These are phyloP conservation scores for Spencermartinsiella ligniputridi DNA, from an alignment of 1,139 yeast species.

Conservation along the genomic window DNA sequence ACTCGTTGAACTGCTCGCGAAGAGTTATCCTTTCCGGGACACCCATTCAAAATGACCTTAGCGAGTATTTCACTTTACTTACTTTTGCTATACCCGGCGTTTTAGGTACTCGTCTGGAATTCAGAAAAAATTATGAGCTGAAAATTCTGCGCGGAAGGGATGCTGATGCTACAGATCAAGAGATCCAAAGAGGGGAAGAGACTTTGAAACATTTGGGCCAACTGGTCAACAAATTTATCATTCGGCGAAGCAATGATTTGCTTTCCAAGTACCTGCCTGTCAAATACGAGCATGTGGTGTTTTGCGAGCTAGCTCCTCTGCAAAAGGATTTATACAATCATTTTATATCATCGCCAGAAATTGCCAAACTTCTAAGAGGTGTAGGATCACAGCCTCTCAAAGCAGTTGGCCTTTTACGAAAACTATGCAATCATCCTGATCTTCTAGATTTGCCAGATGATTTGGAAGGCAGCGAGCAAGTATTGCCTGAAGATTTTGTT, in stretches of 20 bases:
- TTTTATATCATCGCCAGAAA: conserved; percentile 78
- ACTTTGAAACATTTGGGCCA: conserved; percentile 68
- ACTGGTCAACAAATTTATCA: conserved; percentile 83
- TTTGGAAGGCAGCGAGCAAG: conserved; percentile 58
- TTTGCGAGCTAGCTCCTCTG: conserved; percentile 76
- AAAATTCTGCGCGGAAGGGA: conserved; percentile 83
- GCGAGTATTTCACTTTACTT: conserved; percentile 87
- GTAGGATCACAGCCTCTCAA: conserved; percentile 78
- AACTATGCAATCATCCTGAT: conserved; percentile 92
- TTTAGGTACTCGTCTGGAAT: conserved; percentile 78
- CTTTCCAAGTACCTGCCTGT: conserved; percentile 90
- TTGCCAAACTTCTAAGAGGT: conserved; percentile 64
- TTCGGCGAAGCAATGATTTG: conserved; percentile 92
- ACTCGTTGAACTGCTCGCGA: conserved; percentile 75
- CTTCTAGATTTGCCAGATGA: conserved; percentile 72
- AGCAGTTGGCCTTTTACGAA: conserved; percentile 84
- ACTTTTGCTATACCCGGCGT: conserved; percentile 95
- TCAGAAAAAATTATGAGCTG: conserved; percentile 77
- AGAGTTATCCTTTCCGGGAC: conserved; percentile 95
- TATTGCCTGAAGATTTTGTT: conserved; percentile 73
- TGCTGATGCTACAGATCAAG: conserved; percentile 82
- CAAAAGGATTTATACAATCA: conserved; percentile 68
- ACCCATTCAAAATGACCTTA: conserved; percentile 93
- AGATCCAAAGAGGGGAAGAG: conserved; percentile 63
- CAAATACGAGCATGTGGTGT: conserved; percentile 92